Conservation (phyloP, 2,329 filamentous ascomycete genomes). For the Stemphylium vesicarium region DNA sequence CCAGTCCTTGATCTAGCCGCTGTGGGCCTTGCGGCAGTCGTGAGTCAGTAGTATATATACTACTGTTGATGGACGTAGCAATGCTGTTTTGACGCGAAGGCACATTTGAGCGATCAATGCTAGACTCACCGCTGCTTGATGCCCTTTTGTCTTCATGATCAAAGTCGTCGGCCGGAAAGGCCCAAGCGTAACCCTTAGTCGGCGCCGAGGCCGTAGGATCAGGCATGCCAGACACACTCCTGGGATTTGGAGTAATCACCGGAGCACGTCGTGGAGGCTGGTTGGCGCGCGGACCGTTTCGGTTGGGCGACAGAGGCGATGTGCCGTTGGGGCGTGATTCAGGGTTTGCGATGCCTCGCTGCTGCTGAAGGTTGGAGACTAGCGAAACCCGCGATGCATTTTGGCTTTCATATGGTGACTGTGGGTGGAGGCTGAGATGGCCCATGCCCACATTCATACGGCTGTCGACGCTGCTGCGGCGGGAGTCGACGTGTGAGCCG, state of each 20-base stretch:
- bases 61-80: conserved; percentile 78
- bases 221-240: conserved; percentile 69
- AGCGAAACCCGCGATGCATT: conserved; percentile 79
- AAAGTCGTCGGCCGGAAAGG: conserved; percentile 73
- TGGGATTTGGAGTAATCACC: conserved; percentile 72
- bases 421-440: conserved; percentile 70
- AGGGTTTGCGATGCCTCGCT: conserved; percentile 53
- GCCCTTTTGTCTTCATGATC: conserved; percentile 59
- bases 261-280: conserved; percentile 67
- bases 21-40: conserved; percentile 74
- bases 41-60: conserved; percentile 78
- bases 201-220: conserved; percentile 72
- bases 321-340: conserved; percentile 52
- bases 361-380: conserved; percentile 72
- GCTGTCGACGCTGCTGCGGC: conserved; percentile 81
- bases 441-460: conserved; percentile 75
- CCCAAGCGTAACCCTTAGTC: conserved; percentile 83
- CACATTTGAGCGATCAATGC: conserved; percentile 57
- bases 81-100: conserved; percentile 77
- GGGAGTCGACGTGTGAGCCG: conserved; percentile 60
- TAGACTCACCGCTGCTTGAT: conserved; percentile 58
- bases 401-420: conserved; percentile 75
- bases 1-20: conserved; percentile 72
- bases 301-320: conserved; percentile 55
- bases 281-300: conserved; percentile 42